Evolutionary conservation across 179 eudicot genomes (phyloP), one percentile per base, ranked within the genome.

Genomic region (Actinidia arguta): DNA sequence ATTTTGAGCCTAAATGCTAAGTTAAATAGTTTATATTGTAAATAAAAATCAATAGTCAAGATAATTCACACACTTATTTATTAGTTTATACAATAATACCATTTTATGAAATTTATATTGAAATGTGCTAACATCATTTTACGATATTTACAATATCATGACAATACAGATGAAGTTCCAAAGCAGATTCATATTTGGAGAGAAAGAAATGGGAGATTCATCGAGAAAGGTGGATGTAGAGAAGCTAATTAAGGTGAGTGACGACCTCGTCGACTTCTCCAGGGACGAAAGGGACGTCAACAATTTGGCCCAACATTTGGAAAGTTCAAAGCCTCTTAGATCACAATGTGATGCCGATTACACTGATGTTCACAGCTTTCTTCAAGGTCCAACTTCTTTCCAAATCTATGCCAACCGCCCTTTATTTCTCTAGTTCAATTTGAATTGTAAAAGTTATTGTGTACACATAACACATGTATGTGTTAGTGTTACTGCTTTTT

Each of bases 141-240:
- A n/a, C n/a, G n/a, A n/a, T n/a, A n/a, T n/a, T n/a, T n/a, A n/a
- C n/a, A n/a, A n/a, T n/a, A n/a, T n/a, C n/a, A n/a, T n/a, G n/a
- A n/a, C n/a, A n/a, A n/a, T n/a, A n/a, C 55, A 56, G 70, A 25
- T 31, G 80, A 81, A n/a, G 17, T 59, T 11, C 87, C 81, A 56
- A 68, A 72, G 72, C 64, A 31, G 52, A 16, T 8, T n/a, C 25
- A 64, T 18, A 0, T 3, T 47, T 75, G 25, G n/a, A n/a, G n/a
- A n/a, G n/a, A n/a, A 8, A 61, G 50, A 80, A 61, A 90, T 90
- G 93, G 91, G 85, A 50, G 92, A 89, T 44, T 50, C 27, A n/a
- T 62, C 85, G 11, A 78, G 74, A 78, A 87, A 80, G 39, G 36
- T 85, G 31, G 86, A 86, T 13, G 44, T 87, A 66, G 88, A 91